These are phyloP conservation scores for Stellera chamaejasme DNA, from an alignment of 345 rosid species.

Conservation along the genomic window DNA sequence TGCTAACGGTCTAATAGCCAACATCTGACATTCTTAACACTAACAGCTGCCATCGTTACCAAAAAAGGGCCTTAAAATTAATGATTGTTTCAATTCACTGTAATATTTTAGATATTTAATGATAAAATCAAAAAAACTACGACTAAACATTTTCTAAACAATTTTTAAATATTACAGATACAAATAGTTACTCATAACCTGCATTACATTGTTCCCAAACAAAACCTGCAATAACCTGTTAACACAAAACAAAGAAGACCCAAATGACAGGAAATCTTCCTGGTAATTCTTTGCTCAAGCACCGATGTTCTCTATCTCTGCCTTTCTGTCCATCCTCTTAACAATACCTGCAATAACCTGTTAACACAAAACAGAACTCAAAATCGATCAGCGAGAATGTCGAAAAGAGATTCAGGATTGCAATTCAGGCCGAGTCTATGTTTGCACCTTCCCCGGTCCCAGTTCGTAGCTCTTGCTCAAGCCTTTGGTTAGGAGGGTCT, in stretches of 20 bases:
- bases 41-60: too few relatives aligned
- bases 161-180: too few relatives aligned
- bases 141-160: too few relatives aligned
- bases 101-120: too few relatives aligned
- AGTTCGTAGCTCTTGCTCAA: slow-evolving; percentile 74
- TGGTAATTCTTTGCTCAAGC: slow-evolving; percentile 32
- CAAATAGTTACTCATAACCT: too few relatives aligned
- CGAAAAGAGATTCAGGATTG: not conserved
- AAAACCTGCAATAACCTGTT: slow-evolving; percentile 92
- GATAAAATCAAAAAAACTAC: too few relatives aligned
- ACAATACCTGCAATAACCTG: slow-evolving; percentile 97
- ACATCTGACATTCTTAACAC: too few relatives aligned
- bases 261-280: not conserved
- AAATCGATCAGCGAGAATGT: slow-evolving; percentile 1
- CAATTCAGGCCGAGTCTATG: not conserved
- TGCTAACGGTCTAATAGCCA: too few relatives aligned
- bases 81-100: too few relatives aligned
- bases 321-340: slow-evolving; percentile 79
- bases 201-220: slow-evolving; percentile 13
- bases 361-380: slow-evolving; percentile 6
- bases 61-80: too few relatives aligned
- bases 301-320: slow-evolving; percentile 60
- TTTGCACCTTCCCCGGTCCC: slow-evolving; percentile 93
- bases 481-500: slow-evolving; percentile 65
- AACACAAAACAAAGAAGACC: not conserved